These are phyloP conservation scores for Penicillium verrucosum DNA, from an alignment of 2,329 filamentous ascomycete species.

Conservation along the genomic window DNA sequence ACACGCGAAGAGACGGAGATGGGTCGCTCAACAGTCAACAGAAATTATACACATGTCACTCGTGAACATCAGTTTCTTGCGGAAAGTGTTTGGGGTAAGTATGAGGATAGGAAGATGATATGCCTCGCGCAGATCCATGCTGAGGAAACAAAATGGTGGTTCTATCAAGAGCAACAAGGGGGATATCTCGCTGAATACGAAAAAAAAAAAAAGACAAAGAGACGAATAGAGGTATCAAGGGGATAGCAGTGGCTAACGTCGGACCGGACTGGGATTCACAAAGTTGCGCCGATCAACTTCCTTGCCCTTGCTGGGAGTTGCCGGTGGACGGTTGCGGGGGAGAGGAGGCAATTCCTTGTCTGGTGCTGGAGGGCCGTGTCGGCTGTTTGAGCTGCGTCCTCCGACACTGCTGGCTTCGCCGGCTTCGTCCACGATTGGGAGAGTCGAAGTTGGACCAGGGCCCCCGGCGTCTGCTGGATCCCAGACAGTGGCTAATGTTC, in stretches of 20 bases:
- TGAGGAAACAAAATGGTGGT: constrained; percentile 12
- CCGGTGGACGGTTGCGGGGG: constrained; percentile 16
- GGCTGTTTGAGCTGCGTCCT: constrained; percentile 55
- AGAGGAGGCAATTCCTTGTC: constrained; percentile 34
- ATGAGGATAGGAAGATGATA: constrained; percentile 9
- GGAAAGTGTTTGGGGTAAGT: constrained; percentile 3
- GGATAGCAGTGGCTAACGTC: constrained; percentile 2
- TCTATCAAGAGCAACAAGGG: constrained; percentile 22
- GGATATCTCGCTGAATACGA: constrained; percentile 24
- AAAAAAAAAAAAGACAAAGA: constrained; percentile 9
- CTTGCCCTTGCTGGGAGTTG: constrained; percentile 26
- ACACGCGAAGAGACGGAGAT: constrained; percentile 10
- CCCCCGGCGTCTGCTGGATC: constrained; percentile 57
- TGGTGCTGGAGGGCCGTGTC: constrained; percentile 23
- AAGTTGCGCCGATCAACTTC: constrained; percentile 16
- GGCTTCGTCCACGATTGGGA: constrained; percentile 90
- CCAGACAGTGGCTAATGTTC: constrained; percentile 57
- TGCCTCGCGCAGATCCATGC: constrained; percentile 19
- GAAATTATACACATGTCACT: constrained; percentile 32
- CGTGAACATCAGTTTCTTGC: constrained; percentile 32
- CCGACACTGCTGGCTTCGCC: constrained; percentile 70
- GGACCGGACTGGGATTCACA: neutral
- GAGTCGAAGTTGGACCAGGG: constrained; percentile 52
- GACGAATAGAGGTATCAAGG: constrained; percentile 3
- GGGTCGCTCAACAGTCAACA: constrained; percentile 19